Evolutionary conservation across 768 basidiomycete genomes (phyloP), one percentile per base, ranked within the genome.

Genomic region (Rhodotorula paludigena): DNA sequence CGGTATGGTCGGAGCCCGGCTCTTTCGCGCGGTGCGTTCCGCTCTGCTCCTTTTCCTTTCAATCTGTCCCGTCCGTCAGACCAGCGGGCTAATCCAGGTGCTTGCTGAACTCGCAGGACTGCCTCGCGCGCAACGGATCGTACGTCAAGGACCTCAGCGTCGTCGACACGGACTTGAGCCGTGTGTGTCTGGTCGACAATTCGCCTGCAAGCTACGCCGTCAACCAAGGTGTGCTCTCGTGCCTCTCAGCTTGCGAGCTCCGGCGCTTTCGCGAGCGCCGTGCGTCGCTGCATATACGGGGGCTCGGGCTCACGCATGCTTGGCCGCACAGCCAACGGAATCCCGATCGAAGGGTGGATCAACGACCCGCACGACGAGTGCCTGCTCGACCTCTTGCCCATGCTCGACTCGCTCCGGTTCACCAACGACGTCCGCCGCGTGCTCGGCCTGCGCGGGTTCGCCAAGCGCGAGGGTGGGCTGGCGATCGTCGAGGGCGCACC

Each of bases 331-430:
- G 96, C 90, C 60, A 99, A 99, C 78, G 96, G 92, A 59, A 92
- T 99, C 76, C 96, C 96, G 41, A 91, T 99, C 79, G 94, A 98
- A 82, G 96, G 96, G 56, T 98, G 96, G 96, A 97, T 92, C 32
- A 88, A 92, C 67, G 96, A 99, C 80, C 93, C 91, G 39, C 86
- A 87, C 66, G 96, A 99, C 80, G 91, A 98, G 80, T 96, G 94
- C 30, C 82, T 99, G 63, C 86, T 99, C 63, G 93, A 98, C 80
- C 84, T 97, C 57, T 81, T 99, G 33, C 96, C 96, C 28, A 87
- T 99, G 60, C 85, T 99, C 60, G 96, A 99, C 78, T 94, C 92
- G 54, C 80, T 99, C 69, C 85, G 96, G 44, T 99, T 99, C 80
- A 96, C 93, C 18, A 87, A 86, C 64, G 96, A 99, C 78, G 96